These are phyloP conservation scores for Quercus rubra DNA, from an alignment of 306 rosid species.

Conservation along the genomic window DNA sequence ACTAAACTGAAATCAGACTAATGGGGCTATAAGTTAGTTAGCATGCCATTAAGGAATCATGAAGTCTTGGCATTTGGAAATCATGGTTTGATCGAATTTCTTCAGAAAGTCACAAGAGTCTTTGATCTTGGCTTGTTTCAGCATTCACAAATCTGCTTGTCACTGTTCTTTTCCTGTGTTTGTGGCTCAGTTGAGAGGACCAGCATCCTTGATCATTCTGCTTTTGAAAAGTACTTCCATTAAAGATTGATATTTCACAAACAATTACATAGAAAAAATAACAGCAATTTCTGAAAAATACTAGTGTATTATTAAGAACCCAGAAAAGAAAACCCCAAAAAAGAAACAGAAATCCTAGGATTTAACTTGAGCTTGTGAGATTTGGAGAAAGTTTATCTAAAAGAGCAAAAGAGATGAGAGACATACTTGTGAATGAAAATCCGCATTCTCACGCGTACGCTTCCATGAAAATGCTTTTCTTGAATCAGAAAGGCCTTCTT, in stretches of 20 bases:
- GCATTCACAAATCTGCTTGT: background rate
- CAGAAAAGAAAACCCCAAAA: background rate
- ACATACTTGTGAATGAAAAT: background rate
- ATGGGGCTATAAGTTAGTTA: constrained; percentile 5
- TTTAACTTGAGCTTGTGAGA: background rate
- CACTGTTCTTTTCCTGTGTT: background rate
- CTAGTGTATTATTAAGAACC: background rate
- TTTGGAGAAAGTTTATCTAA: background rate
- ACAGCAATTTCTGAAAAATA: background rate
- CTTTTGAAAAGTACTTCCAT: background rate
- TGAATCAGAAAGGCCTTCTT: constrained; percentile 24
- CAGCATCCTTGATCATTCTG: constrained; percentile 3
- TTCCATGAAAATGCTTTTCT: constrained; percentile 2
- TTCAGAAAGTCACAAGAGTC: background rate
- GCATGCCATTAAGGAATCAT: background rate
- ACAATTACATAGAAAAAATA: background rate
- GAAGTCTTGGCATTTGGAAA: background rate
- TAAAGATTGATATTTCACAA: background rate
- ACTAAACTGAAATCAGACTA: background rate
- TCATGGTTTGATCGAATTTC: background rate
- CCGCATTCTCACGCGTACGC: background rate
- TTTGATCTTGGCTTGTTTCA: background rate
- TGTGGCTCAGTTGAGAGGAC: background rate
- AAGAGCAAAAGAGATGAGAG: constrained; percentile 2
- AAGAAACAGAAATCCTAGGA: background rate